Evolutionary conservation across 768 basidiomycete species (phyloP).

Genomic region (Scleroderma citrinum): DNA sequence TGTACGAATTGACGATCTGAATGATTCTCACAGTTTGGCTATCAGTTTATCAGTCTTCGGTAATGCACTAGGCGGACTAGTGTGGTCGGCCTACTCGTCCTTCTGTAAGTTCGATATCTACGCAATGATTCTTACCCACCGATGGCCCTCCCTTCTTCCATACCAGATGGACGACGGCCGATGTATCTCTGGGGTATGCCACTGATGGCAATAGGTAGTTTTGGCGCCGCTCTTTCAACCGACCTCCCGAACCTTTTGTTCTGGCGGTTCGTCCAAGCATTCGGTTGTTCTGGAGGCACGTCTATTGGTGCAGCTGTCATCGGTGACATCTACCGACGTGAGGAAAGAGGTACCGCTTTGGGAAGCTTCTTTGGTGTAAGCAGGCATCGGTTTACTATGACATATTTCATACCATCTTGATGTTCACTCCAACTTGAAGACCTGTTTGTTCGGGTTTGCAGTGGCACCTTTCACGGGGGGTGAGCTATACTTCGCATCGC

Average conservation of each 20-base stretch:
- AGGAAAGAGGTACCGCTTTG: slow-evolving; percentile 56
- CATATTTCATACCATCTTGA: not conserved
- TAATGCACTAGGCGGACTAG: slow-evolving; percentile 39
- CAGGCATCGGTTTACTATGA: slow-evolving; percentile 6
- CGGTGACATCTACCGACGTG: slow-evolving; percentile 60
- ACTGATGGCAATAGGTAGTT: slow-evolving; percentile 49
- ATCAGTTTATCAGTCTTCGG: slow-evolving; percentile 47
- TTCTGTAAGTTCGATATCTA: slow-evolving; percentile 36
- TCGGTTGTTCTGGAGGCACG: slow-evolving; percentile 52
- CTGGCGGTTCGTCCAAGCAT: slow-evolving; percentile 60
- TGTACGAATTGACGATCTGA: not conserved
- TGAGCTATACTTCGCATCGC: slow-evolving; percentile 2
- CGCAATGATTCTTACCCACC: not conserved
- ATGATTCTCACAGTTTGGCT: slow-evolving; percentile 34
- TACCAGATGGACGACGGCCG: slow-evolving; percentile 56
- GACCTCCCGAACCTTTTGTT: slow-evolving; percentile 45
- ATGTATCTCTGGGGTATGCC: slow-evolving; percentile 59
- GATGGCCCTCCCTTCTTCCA: not conserved
- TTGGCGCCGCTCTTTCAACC: slow-evolving; percentile 49
- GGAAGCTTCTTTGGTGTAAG: slow-evolving; percentile 51
- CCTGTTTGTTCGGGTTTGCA: slow-evolving; percentile 51
- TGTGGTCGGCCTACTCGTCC: slow-evolving; percentile 47
- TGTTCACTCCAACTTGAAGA: slow-evolving; percentile 23
- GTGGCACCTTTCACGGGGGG: slow-evolving; percentile 58
- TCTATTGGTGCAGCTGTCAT: slow-evolving; percentile 57